Evolutionary conservation across 2,329 filamentous ascomycete species (phyloP), one percentile per base, ranked within the genome.

Genomic region (Ophiostoma angusticollis): DNA sequence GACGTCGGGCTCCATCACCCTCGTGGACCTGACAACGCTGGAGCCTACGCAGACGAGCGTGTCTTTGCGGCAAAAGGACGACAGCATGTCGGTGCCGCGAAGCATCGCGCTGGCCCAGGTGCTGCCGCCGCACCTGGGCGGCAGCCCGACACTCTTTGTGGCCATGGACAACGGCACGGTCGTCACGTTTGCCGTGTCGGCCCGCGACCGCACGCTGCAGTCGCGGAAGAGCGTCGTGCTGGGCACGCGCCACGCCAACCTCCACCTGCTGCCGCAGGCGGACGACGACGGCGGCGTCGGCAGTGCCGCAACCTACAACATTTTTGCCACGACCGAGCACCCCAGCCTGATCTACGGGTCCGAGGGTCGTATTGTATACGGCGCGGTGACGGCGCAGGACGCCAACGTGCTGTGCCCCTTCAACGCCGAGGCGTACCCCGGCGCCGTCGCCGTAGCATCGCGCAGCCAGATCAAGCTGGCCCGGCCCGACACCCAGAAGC

Each of bases 311-410:
- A 62, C 84, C 1, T 82, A 71, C 54, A 93, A 83, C 50, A 78
- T 98, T 1, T 93, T 98, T 55, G 85, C 86, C 1, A 93, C 85
- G 0, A 94, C 86, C 41, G 91, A 98, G 52, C 85, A 95, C 53
- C 84, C 91, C 0, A 95, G 84, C 46, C 61, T 98, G 39, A 94
- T 98, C 35, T 95, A 98, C 54, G 83, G 82, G 8, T 78, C 79
- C 0, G 86, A 95, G 54, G 84, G 83, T 1, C 74, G 87, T 17
- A 80, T 95, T 29, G 77, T 94, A 1, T 98, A 93, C 60, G 94
- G 87, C 5, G 87, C 91, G 2, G 84, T 95, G 2, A 94, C 89
- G 11, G 85, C 87, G 3, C 84, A 94, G 45, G 80, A 86, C 46
- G 84, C 85, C 1, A 79, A 78, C 1, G 80, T 75, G 34, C 78